A percentile compares a stretch with the other conserved stretches of the same genome.
Conservation (phyloP, 2,329 filamentous ascomycete genomes). For the Eutypella sp. region DNA sequence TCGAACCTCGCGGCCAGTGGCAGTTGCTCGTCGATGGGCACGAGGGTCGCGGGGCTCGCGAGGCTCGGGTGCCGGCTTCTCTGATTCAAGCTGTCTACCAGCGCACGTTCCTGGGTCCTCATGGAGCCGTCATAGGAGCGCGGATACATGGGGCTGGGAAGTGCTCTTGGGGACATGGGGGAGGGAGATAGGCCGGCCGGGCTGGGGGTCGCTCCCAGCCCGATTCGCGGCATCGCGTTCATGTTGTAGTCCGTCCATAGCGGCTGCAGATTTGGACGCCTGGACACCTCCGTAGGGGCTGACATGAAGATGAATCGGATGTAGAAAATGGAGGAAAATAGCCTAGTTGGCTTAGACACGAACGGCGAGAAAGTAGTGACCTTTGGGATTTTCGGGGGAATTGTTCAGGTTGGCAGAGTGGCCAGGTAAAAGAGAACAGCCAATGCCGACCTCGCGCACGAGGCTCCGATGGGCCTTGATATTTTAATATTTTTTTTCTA, state of each 20-base stretch:
- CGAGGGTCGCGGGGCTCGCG: constrained; percentile 15
- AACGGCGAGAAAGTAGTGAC: background rate
- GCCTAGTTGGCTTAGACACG: constrained; percentile 3
- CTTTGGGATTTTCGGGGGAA: background rate
- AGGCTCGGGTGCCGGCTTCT: constrained; percentile 15
- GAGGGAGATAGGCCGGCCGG: constrained; percentile 23
- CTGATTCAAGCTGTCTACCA: constrained; percentile 30
- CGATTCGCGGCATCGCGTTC: constrained; percentile 16
- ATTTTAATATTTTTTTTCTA: constrained; percentile 9
- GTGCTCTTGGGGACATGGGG: constrained; percentile 23
- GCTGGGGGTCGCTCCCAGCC: constrained; percentile 19
- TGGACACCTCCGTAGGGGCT: constrained; percentile 26
- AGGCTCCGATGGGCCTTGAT: constrained; percentile 1
- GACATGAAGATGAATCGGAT: constrained; percentile 9
- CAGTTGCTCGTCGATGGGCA: constrained; percentile 27
- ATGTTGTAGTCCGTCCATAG: constrained; percentile 28
- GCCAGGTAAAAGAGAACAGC: background rate
- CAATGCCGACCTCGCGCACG: background rate
- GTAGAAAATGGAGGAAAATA: background rate
- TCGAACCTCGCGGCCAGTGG: constrained; percentile 20
- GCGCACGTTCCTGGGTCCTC: constrained; percentile 30
- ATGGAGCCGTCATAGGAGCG: constrained; percentile 29
- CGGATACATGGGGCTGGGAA: constrained; percentile 31
- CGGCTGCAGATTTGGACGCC: constrained; percentile 30
- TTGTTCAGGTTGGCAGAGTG: constrained; percentile 3